Conservation (phyloP, 164 flowering plant genomes). For the Sedum album region DNA sequence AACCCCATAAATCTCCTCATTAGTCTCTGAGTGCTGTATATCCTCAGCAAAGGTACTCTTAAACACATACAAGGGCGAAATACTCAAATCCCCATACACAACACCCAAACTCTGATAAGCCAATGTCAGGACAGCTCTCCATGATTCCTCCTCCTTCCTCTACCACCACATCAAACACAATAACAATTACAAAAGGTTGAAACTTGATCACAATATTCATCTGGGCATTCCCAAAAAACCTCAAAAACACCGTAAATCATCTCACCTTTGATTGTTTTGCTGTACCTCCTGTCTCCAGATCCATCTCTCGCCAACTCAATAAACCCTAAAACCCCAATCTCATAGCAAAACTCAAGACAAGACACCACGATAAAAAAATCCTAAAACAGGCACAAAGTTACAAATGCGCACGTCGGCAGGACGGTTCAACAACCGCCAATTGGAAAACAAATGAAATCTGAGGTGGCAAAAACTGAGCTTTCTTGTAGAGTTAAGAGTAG, state of each 20-base stretch:
- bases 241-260: constrained; percentile 10
- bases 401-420: not conserved
- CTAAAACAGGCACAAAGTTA: not conserved
- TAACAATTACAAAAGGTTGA: not conserved
- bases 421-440: not conserved
- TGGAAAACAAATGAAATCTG: not conserved
- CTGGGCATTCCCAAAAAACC: constrained; percentile 2
- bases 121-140: constrained; percentile 70
- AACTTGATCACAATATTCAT: not conserved
- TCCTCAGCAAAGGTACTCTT: constrained; percentile 79
- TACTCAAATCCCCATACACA: constrained; percentile 96
- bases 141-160: constrained; percentile 75
- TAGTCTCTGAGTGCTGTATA: constrained; percentile 63
- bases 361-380: not conserved
- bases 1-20: constrained; percentile 88
- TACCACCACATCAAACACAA: constrained; percentile 11
- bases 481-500: constrained; percentile 1
- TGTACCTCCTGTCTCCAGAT: constrained; percentile 43
- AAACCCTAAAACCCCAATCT: constrained; percentile 2
- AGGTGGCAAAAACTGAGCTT: constrained; percentile 7
- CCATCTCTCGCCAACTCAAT: constrained; percentile 46
- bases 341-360: not conserved
- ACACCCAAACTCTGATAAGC: constrained; percentile 96
- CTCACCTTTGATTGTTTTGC: constrained; percentile 44
- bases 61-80: constrained; percentile 86